A percentile compares a stretch with the other conserved stretches of the same genome.
Evolutionary conservation across 305 asterid species (phyloP).

Genomic region (Plantago lanceolata): DNA sequence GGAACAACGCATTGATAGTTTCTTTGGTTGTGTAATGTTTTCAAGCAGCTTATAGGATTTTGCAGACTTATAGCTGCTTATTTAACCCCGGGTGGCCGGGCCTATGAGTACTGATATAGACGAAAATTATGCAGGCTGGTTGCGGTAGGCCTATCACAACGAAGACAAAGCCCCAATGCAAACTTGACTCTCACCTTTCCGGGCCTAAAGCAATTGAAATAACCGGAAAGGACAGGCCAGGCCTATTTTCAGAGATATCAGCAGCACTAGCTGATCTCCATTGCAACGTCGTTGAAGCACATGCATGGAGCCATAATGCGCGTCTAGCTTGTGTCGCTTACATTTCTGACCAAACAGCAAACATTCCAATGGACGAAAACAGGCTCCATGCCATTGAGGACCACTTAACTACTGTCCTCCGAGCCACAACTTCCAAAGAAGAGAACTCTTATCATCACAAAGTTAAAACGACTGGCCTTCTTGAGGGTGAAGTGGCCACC

Average conservation of each 20-base stretch:
- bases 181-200: slow-evolving; percentile 18
- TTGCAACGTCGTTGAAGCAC: slow-evolving; percentile 66
- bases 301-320: slow-evolving; percentile 79
- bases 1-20: too few relatives aligned
- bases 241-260: slow-evolving; percentile 71
- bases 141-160: slow-evolving; percentile 23
- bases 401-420: slow-evolving; percentile 58
- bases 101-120: background rate
- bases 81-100: too few relatives aligned
- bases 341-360: slow-evolving; percentile 43
- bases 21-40: too few relatives aligned
- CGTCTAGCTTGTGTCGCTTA: slow-evolving; percentile 61
- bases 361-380: slow-evolving; percentile 43
- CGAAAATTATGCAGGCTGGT: slow-evolving; percentile 37
- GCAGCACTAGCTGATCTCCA: slow-evolving; percentile 78
- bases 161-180: slow-evolving; percentile 26
- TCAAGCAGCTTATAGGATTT: too few relatives aligned
- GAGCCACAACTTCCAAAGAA: slow-evolving; percentile 43
- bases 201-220: slow-evolving; percentile 62
- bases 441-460: slow-evolving; percentile 36
- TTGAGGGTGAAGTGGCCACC: slow-evolving; percentile 37
- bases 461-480: slow-evolving; percentile 47
- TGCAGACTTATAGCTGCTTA: background rate
- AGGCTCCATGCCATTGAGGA: slow-evolving; percentile 54
- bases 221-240: slow-evolving; percentile 76